A percentile compares a stretch with the other conserved stretches of the same genome.
These are phyloP conservation scores for Dendrobium huoshanense DNA, from an alignment of 106 monocot species.

Conservation along the genomic window DNA sequence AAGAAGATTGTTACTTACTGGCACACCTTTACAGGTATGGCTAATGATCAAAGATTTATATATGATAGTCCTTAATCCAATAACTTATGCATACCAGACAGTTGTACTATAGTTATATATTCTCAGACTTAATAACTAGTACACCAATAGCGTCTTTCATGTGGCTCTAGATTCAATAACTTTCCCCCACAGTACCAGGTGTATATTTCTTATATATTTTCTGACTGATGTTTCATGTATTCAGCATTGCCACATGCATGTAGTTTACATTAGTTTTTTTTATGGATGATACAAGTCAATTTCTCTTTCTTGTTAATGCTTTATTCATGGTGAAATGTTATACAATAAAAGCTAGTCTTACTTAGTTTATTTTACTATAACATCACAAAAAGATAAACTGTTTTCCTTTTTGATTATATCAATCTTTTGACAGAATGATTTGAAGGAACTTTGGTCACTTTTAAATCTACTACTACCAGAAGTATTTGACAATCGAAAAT, in stretches of 20 bases:
- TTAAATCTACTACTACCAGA: slow-evolving; percentile 94
- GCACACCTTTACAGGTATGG: slow-evolving; percentile 94
- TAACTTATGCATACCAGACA: neutral
- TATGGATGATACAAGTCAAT: neutral
- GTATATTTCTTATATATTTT: neutral
- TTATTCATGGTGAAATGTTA: neutral
- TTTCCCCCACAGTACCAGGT: neutral
- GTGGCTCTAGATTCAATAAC: neutral
- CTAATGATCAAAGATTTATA: slow-evolving; percentile 2
- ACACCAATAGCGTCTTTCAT: neutral
- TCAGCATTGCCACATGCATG: neutral
- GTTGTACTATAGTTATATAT: neutral
- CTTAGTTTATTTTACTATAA: neutral
- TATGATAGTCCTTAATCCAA: neutral
- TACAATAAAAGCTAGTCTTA: neutral
- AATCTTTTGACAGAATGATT: slow-evolving; percentile 63
- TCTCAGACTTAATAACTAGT: neutral
- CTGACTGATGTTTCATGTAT: neutral
- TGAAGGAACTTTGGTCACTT: slow-evolving; percentile 98
- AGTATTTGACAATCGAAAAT: slow-evolving; percentile 93
- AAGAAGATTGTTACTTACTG: slow-evolving; percentile 87
- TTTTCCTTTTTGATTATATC: neutral
- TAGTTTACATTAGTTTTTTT: neutral
- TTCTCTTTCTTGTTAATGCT: neutral
- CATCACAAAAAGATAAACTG: neutral